A percentile compares a stretch with the other conserved stretches of the same genome.
These are phyloP conservation scores for Venturia pyrina DNA, from an alignment of 2,329 filamentous ascomycete species.

Conservation along the genomic window DNA sequence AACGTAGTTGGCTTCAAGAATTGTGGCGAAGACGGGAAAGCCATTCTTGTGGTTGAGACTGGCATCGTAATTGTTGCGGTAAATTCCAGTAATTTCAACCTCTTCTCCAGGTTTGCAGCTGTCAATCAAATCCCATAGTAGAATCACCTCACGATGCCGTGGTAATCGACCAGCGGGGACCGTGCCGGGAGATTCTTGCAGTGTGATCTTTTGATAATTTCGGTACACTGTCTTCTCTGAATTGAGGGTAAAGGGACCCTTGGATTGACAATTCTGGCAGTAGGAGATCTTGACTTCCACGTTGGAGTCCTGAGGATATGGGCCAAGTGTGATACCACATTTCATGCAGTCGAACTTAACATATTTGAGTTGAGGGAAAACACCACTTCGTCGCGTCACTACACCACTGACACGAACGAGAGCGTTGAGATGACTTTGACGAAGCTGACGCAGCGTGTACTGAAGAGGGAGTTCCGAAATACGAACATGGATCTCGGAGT, in stretches of 20 bases:
- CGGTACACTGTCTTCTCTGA: slow-evolving; percentile 97
- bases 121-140: slow-evolving; percentile 95
- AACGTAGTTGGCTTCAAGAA: slow-evolving; percentile 93
- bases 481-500: slow-evolving; percentile 94
- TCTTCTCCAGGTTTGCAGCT: slow-evolving; percentile 95
- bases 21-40: slow-evolving; percentile 95
- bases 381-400: slow-evolving; percentile 84
- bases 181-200: slow-evolving; percentile 94
- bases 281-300: slow-evolving; percentile 93
- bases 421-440: slow-evolving; percentile 92
- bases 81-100: slow-evolving; percentile 92
- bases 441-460: slow-evolving; percentile 88
- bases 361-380: slow-evolving; percentile 96
- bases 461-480: slow-evolving; percentile 91
- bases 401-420: slow-evolving; percentile 90
- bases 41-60: slow-evolving; percentile 98
- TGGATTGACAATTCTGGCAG: slow-evolving; percentile 92
- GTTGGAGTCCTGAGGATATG: slow-evolving; percentile 95
- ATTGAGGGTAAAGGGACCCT: slow-evolving; percentile 90
- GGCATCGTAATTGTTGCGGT: slow-evolving; percentile 96
- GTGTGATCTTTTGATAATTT: slow-evolving; percentile 95
- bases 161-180: slow-evolving; percentile 92
- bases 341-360: slow-evolving; percentile 97
- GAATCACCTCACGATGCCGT: slow-evolving; percentile 84
- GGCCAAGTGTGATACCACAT: slow-evolving; percentile 82